Evolutionary conservation across 2,329 filamentous ascomycete species (phyloP), one percentile per base, ranked within the genome.

Genomic region (Cladophialophora psammophila): DNA sequence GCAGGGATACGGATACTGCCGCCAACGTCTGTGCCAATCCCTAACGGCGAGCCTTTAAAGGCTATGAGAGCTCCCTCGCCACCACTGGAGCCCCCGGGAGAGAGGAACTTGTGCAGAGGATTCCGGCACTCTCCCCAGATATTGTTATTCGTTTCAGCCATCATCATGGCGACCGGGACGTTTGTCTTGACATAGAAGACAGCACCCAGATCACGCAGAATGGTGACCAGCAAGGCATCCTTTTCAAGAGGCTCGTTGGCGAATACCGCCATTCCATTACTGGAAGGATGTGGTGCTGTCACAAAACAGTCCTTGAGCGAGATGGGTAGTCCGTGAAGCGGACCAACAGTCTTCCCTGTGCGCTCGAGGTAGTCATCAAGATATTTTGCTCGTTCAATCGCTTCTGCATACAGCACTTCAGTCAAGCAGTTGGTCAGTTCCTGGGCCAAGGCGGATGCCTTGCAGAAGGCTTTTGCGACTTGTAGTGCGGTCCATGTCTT

Each of bases 301-400:
- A 73, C 60, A 58, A 73, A 72, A 26, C 67, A 72, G 60, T 73
- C 72, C 73, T 93, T 93, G 55, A 93, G 82, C 0, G 88, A 87
- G 54, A 83, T 77, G 1, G 78, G 76, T 13, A 82, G 69, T 75
- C 88, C 90, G 75, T 92, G 90, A 1, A 93, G 81, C 1, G 90
- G 89, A 0, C 90, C 90, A 42, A 84, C 77, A 0, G 82, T 76
- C 68, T 80, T 78, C 31, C 42, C 81, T 75, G 69, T 82, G 77
- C 20, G 81, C 75, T 76, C 70, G 3, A 85, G 78, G 65, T 87
- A 80, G 0, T 82, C 78, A 72, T 89, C 86, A 0, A 87, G 80
- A 42, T 82, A 77, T 69, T 82, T 81, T 3, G 86, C 86, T 45
- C 79, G 79, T 35, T 79, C 74, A 55, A 87, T 78, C 2, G 85